Conservation (phyloP, 164 flowering plant genomes). For the Liquidambar formosana region DNA sequence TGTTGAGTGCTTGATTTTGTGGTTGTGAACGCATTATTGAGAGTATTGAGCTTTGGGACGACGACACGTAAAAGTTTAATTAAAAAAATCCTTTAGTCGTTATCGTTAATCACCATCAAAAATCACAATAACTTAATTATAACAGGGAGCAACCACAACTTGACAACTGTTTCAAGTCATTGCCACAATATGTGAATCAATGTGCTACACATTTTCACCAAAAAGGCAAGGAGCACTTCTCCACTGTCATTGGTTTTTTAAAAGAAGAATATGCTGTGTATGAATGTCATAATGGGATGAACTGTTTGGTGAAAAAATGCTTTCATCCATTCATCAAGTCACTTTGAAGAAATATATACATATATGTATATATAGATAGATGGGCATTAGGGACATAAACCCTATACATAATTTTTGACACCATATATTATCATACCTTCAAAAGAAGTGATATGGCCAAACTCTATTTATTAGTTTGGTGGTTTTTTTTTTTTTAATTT, state of each 20-base stretch:
- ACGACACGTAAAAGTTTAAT: background rate
- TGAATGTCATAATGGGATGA: background rate
- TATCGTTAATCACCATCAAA: background rate
- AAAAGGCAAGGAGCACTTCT: background rate
- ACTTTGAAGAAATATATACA: too few relatives aligned
- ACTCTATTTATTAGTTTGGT: too few relatives aligned
- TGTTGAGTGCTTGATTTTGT: background rate
- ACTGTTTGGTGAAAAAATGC: background rate
- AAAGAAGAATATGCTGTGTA: background rate
- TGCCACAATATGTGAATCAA: background rate
- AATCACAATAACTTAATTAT: background rate
- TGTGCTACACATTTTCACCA: background rate
- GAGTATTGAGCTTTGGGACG: background rate
- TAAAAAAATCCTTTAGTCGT: background rate
- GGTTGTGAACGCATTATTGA: too few relatives aligned
- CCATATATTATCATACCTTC: too few relatives aligned
- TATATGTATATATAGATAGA: too few relatives aligned
- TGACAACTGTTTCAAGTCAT: background rate
- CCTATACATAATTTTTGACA: too few relatives aligned
- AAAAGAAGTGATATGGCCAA: too few relatives aligned
- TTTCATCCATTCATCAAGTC: too few relatives aligned
- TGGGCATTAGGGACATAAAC: too few relatives aligned
- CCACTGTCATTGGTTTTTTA: background rate
- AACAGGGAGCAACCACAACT: background rate
- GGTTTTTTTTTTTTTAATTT: too few relatives aligned